Evolutionary conservation across 1,139 yeast genomes (phyloP).

Genomic region (Pneumocystis jirovecii): DNA sequence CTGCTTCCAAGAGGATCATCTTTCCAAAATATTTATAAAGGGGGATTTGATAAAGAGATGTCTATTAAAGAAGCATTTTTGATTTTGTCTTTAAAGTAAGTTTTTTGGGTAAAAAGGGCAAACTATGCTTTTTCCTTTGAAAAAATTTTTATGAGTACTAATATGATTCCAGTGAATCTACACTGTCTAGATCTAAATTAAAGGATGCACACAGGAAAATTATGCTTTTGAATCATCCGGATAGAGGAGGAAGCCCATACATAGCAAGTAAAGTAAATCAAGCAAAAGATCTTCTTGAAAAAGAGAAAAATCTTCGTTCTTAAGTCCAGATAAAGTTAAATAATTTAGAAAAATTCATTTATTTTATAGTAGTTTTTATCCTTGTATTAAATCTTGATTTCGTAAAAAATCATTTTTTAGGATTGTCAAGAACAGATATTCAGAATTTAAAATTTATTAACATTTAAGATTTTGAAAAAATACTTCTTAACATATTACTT

Average conservation of each 20-base stretch:
- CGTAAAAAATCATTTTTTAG: neutral
- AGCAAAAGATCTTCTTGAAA: conserved; percentile 85
- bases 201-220: conserved; percentile 86
- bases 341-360: too few species aligned
- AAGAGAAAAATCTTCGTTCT: conserved; percentile 28
- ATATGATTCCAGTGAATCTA: conserved; percentile 35
- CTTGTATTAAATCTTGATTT: neutral
- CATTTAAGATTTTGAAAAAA: neutral
- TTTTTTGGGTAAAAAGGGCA: neutral
- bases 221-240: conserved; percentile 94
- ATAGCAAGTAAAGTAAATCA: conserved; percentile 93
- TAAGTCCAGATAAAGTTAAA: neutral
- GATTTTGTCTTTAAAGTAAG: conserved; percentile 53
- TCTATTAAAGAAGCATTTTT: conserved; percentile 78
- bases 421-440: too few species aligned
- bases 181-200: conserved; percentile 57
- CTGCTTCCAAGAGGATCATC: conserved; percentile 1
- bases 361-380: neutral
- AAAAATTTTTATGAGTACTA: neutral
- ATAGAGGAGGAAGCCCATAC: conserved; percentile 91
- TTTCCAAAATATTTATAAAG: conserved; percentile 51
- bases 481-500: too few species aligned
- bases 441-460: too few species aligned
- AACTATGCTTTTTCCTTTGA: neutral
- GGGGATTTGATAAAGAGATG: conserved; percentile 87